phyloP scores from a whole-genome alignment of 129 eudicot species.

The sunflower (Helianthus annuus) region HanXRQr2.0-SUNRISE NC_035448.2:55435249-55435748 shows the following conservation, averaged over 20 bases:
- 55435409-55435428: constrained; percentile 39
- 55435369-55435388: background rate
- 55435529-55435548: background rate
- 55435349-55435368: background rate
- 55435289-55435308: too few relatives aligned
- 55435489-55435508: constrained; percentile 99
- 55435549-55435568: constrained; percentile 1
- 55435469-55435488: constrained; percentile 98
- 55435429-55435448: constrained; percentile 97
- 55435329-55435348: background rate
- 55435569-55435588: constrained; percentile 21
- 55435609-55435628: constrained; percentile 13
- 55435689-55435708: constrained; percentile 93
- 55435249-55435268: too few relatives aligned
- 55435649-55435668: constrained; percentile 99
- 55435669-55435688: constrained; percentile 90
- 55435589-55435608: constrained; percentile 1
- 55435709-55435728: constrained; percentile 46
- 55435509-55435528: constrained; percentile 89
- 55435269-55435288: too few relatives aligned
- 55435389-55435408: constrained; percentile 15
- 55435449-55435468: constrained; percentile 91
- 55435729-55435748: background rate
- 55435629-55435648: constrained; percentile 66
- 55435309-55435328: too few relatives aligned